phyloP scores from a whole-genome alignment of 139 green algal genomes.

The Axilococcus clingmanii region DNA sequence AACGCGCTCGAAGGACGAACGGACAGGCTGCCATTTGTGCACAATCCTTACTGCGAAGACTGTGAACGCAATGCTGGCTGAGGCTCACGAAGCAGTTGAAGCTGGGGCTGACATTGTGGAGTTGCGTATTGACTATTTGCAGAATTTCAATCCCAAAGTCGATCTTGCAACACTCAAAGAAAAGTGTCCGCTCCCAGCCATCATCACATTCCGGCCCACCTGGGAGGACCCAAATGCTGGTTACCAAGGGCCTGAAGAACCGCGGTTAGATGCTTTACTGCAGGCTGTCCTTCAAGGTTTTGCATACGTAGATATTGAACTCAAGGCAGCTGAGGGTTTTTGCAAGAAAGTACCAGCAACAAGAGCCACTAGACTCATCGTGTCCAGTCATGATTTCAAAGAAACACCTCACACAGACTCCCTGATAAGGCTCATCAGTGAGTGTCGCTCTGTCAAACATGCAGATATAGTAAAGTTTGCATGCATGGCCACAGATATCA shows the following conservation, averaged over 20 bases:
- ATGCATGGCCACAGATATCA: constrained; percentile 74
- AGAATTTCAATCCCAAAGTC: constrained; percentile 18
- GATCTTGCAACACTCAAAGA: constrained; percentile 56
- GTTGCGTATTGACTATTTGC: constrained; percentile 78
- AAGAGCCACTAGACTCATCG: constrained; percentile 66
- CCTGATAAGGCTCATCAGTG: constrained; percentile 50
- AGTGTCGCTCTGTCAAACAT: constrained; percentile 42
- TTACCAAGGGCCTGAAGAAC: constrained; percentile 68
- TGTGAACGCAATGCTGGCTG: constrained; percentile 45
- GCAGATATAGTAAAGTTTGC: constrained; percentile 92
- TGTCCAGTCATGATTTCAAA: constrained; percentile 90
- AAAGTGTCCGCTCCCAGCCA: constrained; percentile 50
- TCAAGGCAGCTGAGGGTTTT: constrained; percentile 62
- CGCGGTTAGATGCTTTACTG: constrained; percentile 61
- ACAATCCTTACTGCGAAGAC: constrained; percentile 59
- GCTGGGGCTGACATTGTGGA: constrained; percentile 74
- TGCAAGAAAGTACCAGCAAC: constrained; percentile 40
- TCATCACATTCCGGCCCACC: constrained; percentile 73
- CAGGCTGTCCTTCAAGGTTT: constrained; percentile 59
- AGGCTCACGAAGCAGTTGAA: constrained; percentile 49
- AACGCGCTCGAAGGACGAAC: no score
- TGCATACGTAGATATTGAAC: constrained; percentile 88
- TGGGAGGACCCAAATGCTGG: constrained; percentile 94
- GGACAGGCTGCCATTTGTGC: no score
- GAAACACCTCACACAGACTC: constrained; percentile 51